Evolutionary conservation across 2,329 filamentous ascomycete species (phyloP).

Genomic region (Stagonosporopsis tanaceti): DNA sequence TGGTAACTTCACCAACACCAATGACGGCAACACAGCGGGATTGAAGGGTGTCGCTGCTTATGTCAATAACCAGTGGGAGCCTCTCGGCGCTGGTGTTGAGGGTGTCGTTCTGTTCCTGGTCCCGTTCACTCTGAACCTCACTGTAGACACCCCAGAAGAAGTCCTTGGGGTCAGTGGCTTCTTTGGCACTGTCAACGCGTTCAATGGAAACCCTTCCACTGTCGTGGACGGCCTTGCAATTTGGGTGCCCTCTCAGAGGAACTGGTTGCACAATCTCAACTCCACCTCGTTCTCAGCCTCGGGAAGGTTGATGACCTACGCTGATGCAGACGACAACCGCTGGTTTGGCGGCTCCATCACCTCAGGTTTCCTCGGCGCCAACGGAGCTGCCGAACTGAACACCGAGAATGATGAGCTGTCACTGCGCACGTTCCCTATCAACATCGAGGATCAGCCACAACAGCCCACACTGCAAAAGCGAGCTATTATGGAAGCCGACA

Average conservation of each 20-base stretch:
- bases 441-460: conserved; percentile 36
- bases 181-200: conserved; percentile 76
- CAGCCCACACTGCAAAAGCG: conserved; percentile 51
- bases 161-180: conserved; percentile 82
- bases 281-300: conserved; percentile 70
- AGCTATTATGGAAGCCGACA: conserved; percentile 52
- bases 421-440: conserved; percentile 56
- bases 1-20: conserved; percentile 82
- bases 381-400: conserved; percentile 74
- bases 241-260: conserved; percentile 85
- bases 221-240: conserved; percentile 80
- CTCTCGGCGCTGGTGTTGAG: conserved; percentile 86
- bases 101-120: conserved; percentile 79
- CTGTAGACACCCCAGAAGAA: conserved; percentile 70
- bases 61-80: conserved; percentile 72
- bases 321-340: conserved; percentile 66
- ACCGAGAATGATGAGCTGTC: conserved; percentile 35
- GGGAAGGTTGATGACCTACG: conserved; percentile 75
- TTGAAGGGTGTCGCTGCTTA: conserved; percentile 81
- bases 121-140: conserved; percentile 80
- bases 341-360: conserved; percentile 85
- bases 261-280: conserved; percentile 85
- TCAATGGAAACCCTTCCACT: conserved; percentile 68
- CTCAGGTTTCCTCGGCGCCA: conserved; percentile 76
- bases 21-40: conserved; percentile 66